Evolutionary conservation across 148 eudicot genomes (phyloP), one percentile per base, ranked within the genome.

Genomic region (Tetragonia tetragonoides): DNA sequence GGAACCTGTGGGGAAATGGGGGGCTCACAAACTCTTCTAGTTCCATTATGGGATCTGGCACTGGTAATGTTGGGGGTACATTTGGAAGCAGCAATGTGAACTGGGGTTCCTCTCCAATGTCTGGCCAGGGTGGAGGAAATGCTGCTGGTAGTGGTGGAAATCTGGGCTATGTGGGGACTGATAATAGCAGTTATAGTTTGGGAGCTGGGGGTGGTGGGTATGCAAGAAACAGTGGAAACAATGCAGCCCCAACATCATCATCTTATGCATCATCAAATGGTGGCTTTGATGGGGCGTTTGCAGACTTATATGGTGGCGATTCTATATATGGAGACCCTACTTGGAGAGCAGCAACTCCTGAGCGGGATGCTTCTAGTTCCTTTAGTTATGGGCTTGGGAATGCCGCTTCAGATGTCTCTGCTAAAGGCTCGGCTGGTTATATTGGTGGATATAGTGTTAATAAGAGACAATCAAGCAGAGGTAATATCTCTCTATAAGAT

Each of bases 391-490:
- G 90, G 70, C 83, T 90, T 59, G 90, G 87, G 47, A 81, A 77
- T 82, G 85, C 82, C 41, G 76, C 76, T 40, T 70, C 87, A 54
- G 94, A 87, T 78, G 76, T 81, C 59, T 82, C 84, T 34, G 42
- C 78, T 62, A 85, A 87, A 80, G 84, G 72, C 74, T 77, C 92
- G 81, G 86, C 94, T 40, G 78, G 86, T 82, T 86, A 78, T 87
- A 80, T 87, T 57, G 92, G 91, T 42, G 90, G 89, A 68, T 87
- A 90, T 80, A 84, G 87, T 73, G 84, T 88, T 78, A 69, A 80
- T 76, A 87, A 83, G 85, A 81, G 92, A 77, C 89, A 82, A 61
- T 67, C 88, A 70, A 83, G 81, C 81, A 84, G 94, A 90, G 94
- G 94, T 90, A 84, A 81, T 76, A 24, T 59, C 28, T 74, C 54